Conservation (phyloP, 768 basidiomycete species). For the Termitomyces sp. region DNA sequence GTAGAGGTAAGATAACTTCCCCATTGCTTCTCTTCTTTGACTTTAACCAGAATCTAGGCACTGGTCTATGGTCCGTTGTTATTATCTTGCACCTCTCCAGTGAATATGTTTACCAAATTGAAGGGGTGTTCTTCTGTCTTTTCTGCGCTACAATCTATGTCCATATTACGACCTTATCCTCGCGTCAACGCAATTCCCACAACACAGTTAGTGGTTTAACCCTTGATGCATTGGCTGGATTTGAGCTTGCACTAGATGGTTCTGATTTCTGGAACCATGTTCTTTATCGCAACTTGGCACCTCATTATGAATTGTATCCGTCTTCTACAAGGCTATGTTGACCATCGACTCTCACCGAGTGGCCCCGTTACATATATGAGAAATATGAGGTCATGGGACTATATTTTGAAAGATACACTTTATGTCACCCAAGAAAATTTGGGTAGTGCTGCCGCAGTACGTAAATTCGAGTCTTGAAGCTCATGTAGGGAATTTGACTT, state of each 20-base stretch:
- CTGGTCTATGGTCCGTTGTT: neutral
- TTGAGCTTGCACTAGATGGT: neutral
- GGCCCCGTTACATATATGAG: slow-evolving; percentile 7
- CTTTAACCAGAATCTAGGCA: neutral
- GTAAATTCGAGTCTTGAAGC: neutral
- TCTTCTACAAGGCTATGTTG: slow-evolving; percentile 7
- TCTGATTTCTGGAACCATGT: slow-evolving; percentile 3
- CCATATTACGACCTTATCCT: neutral
- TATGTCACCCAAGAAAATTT: slow-evolving; percentile 10
- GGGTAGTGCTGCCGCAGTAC: slow-evolving; percentile 7
- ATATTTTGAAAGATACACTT: slow-evolving; percentile 9
- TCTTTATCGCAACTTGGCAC: slow-evolving; percentile 8
- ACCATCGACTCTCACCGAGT: slow-evolving; percentile 1
- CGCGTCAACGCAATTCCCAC: neutral
- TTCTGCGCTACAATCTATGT: neutral
- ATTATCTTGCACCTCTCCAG: neutral
- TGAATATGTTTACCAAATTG: neutral
- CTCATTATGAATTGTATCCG: slow-evolving; percentile 6
- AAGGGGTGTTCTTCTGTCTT: neutral
- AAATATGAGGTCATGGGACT: slow-evolving; percentile 5
- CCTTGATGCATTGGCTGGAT: neutral
- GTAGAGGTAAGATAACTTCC: neutral
- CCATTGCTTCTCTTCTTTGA: neutral
- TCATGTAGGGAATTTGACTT: neutral
- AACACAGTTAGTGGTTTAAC: neutral